These are phyloP conservation scores for Neckera pumila DNA, from an alignment of 225 moss, liverwort and hornwort genomes.

Conservation along the genomic window DNA sequence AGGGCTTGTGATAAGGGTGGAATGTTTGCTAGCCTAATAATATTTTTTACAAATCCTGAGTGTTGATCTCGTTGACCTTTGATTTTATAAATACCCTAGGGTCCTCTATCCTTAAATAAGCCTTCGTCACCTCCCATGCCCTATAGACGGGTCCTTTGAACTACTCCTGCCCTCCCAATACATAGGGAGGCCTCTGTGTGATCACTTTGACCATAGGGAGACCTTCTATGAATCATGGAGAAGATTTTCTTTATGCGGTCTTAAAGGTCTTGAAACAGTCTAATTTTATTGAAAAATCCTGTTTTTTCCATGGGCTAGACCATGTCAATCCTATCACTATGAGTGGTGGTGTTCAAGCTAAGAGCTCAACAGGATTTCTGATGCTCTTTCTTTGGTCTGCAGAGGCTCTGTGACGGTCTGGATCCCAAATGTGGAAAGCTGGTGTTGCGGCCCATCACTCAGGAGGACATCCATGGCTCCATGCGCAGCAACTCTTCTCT, in stretches of 20 bases:
- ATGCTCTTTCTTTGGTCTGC: background rate
- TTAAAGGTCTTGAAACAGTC: background rate
- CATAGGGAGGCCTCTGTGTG: background rate
- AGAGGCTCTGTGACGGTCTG: slow-evolving; percentile 59
- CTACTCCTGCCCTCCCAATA: background rate
- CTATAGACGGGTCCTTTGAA: background rate
- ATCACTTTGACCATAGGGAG: background rate
- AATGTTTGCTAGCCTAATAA: background rate
- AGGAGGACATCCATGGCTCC: slow-evolving; percentile 52
- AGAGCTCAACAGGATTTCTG: background rate
- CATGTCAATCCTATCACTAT: background rate
- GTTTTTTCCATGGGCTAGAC: background rate
- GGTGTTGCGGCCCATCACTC: slow-evolving; percentile 60
- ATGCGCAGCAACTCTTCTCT: slow-evolving; percentile 29
- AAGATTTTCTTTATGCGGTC: background rate
- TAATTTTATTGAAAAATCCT: background rate
- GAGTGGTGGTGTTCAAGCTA: background rate
- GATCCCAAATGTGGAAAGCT: slow-evolving; percentile 79
- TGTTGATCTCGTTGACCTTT: background rate
- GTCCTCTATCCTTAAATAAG: background rate
- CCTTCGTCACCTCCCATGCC: background rate
- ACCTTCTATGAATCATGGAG: background rate
- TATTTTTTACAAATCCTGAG: background rate
- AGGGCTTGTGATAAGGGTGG: background rate
- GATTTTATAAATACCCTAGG: background rate